Evolutionary conservation across 208 protist species (phyloP), one percentile per base, ranked within the genome.

Genomic region (Crithidia bombi): DNA sequence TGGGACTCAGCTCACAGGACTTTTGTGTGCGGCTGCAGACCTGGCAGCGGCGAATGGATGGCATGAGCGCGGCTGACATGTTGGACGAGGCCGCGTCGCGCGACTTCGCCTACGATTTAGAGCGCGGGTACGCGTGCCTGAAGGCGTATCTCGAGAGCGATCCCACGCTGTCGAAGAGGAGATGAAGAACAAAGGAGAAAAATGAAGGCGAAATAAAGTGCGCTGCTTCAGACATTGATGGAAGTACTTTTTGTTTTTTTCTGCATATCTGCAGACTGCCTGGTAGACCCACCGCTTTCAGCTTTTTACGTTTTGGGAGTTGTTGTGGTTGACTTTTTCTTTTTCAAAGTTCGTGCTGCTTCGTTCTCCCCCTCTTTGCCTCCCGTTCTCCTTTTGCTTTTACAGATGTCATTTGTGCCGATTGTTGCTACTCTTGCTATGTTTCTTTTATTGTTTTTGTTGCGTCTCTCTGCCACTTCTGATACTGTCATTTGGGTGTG

Each of bases 21-120:
- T 92, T 92, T 41, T 89, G 59, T 49, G 63, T 77, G 26, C 85
- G 86, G 14, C 67, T 96, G 66, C 52, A 73, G 26, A 44, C 19
- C 19, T 94, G 96, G 95, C 83, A 94, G 32, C 39, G 64, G 14
- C 86, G 79, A 26, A 67, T 98, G 12, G 94, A 98, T 50, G 61
- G 66, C 39, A 97, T 98, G 95, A 88, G 86, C 14, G 96, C 97
- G 3, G 86, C 82, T 0, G 96, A 98, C 65, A 89, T 94, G 69
- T 67, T 98, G 1, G 87, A 84, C 63, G 87, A 91, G 19, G 68
- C 78, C 3, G 79, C 93, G 36, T 69, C 87, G 23, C 86, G 97
- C 0, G 91, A 98, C 65, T 94, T 97, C 30, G 79, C 88, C 19
- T 98, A 97, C 78, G 93, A 97, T 52, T 70, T 98, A 12, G 95